Evolutionary conservation across 2,329 filamentous ascomycete genomes (phyloP), one percentile per base, ranked within the genome.

Genomic region (Ustulina deusta): DNA sequence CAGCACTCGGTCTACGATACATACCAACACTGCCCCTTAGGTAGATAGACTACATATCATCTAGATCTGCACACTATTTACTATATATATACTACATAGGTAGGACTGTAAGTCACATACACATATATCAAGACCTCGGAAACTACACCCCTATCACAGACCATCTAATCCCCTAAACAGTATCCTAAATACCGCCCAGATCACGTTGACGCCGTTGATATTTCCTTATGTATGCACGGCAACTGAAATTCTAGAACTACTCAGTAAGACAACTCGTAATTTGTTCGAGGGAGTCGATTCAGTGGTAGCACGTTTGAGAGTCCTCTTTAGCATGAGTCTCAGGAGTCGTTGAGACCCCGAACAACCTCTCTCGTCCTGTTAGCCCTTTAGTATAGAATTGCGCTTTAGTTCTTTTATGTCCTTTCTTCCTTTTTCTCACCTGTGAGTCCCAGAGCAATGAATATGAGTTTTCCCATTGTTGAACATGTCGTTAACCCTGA

Each of bases 131-230:
- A 48, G 40, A 40, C 27, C 22, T 48, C 25, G 51, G 32, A 29
- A 34, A 62, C 57, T 40, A 20, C 40, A 40, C 29, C 40, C 51
- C 40, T 40, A 38, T 15, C 27, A 36, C 40, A 20, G 32, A 55
- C 29, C 13, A 52, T 9, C 4, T n/a, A 20, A 15, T 20, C 15
- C 17, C 29, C 29, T 40, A 5, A 3, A 40, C 15, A 40, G 36
- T 13, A 40, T 11, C 6, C 11, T n/a, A 6, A 17, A 48, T 48
- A 10, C 46, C 5, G 25, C n/a, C 13, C 29, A 38, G 55, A 46
- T 57, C 17, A 57, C 17, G 17, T 25, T 6, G 27, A n/a, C 17
- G 4, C 20, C 9, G 17, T 44, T 9, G 9, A 44, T 3, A 9
- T 6, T 9, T 44, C 40, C 15, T 17, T 1, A 20, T 20, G 29